phyloP scores from a whole-genome alignment of 2,329 filamentous ascomycete genomes.

The Fusarium tricinctum region DNA sequence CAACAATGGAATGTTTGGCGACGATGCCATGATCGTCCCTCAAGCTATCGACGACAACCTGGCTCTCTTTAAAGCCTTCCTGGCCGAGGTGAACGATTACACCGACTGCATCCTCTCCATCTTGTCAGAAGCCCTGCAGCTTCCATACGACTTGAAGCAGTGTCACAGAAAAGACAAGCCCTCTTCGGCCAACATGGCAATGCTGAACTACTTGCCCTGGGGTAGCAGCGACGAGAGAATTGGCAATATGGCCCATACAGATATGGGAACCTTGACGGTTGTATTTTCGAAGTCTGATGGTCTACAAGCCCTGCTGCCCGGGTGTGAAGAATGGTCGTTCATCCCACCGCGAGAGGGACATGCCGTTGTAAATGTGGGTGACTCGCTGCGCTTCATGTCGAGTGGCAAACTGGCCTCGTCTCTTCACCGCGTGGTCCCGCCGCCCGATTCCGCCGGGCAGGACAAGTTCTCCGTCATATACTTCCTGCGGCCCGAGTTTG shows the following conservation, averaged over 20 bases:
- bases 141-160: neutral
- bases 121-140: neutral
- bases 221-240: slow-evolving; percentile 25
- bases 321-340: slow-evolving; percentile 35
- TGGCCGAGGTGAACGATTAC: slow-evolving; percentile 1
- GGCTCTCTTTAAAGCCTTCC: neutral
- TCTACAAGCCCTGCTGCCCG: slow-evolving; percentile 37
- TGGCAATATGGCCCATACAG: slow-evolving; percentile 41
- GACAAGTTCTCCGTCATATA: slow-evolving; percentile 44
- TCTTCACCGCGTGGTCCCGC: slow-evolving; percentile 42
- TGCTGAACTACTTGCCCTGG: slow-evolving; percentile 39
- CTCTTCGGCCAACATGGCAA: slow-evolving; percentile 32
- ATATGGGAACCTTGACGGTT: slow-evolving; percentile 42
- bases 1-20: slow-evolving; percentile 11
- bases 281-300: slow-evolving; percentile 40
- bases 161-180: slow-evolving; percentile 31
- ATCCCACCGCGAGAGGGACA: slow-evolving; percentile 13
- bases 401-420: slow-evolving; percentile 21
- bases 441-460: slow-evolving; percentile 26
- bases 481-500: slow-evolving; percentile 42
- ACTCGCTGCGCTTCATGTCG: slow-evolving; percentile 1
- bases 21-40: slow-evolving; percentile 2
- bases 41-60: slow-evolving; percentile 1
- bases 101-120: slow-evolving; percentile 8
- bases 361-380: slow-evolving; percentile 4